Base-by-base conservation (phyloP, 305 asterid species). In the Euphrasia arctica region DNA sequence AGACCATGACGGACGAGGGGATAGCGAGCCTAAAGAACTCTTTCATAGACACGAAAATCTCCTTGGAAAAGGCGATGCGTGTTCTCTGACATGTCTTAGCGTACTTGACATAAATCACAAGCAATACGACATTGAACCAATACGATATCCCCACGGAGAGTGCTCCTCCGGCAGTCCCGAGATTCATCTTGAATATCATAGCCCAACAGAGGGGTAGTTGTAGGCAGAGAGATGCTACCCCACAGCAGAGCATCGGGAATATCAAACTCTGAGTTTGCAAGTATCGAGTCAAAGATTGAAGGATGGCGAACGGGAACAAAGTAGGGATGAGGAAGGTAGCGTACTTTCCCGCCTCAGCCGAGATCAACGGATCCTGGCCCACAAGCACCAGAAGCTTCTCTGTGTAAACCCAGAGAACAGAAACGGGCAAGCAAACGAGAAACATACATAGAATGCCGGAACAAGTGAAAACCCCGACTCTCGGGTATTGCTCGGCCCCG, bases 1-100 rank as follows among this genome's bases (percentile, higher is more conserved):
- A 58, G n/a, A 58, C 63, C 63, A 58, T 58, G 3, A 34, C 5
- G 1, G 63, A 45, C 4, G 63, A 58, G 48, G 63, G 63, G 48
- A 58, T 36, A 13, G 63, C 63, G 15, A 58, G 36, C 5, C 28
- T 28, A 58, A 58, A 58, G 42, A 58, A 58, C 29, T 58, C 63
- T 31, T 13, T 15, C 45, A 58, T 36, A 32, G n/a, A 14, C 8
- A 3, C 48, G 9, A 58, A 34, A 13, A 58, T n/a, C 2, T 34
- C 48, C 28, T 5, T 58, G n/a, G 63, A 58, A 58, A 58, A 32
- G 12, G 47, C 14, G 12, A 47, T 47, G 5, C 48, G 9, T 9
- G 63, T 58, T 15, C 14, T 58, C 63, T 15, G 2, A 31, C 63
- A 58, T 2, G 9, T 34, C 8, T 9, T 25, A 3, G 63, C 39